Conservation (phyloP, 768 basidiomycete genomes). For the Auriculariales sp. region DNA sequence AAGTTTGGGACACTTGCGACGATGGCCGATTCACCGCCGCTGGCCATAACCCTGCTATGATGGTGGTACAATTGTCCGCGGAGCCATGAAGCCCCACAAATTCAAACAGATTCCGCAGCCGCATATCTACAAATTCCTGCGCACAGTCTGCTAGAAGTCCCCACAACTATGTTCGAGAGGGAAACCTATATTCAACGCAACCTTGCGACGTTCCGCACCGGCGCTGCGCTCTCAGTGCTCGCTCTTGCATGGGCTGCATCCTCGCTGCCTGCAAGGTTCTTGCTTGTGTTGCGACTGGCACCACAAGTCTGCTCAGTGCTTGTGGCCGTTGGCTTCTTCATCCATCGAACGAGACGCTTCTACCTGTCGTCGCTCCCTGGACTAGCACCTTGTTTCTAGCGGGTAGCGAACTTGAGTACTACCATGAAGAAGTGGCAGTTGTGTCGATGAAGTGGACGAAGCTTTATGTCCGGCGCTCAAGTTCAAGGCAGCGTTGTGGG, state of each 20-base stretch:
- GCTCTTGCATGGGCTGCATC: neutral
- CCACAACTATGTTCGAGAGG: neutral
- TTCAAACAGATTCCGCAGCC: no score
- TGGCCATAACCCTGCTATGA: no score
- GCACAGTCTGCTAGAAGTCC: no score
- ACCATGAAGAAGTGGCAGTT: neutral
- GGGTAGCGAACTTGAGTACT: neutral
- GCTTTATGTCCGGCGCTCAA: conserved; percentile 9
- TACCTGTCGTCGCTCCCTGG: neutral
- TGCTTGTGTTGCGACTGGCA: neutral
- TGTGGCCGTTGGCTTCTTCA: neutral
- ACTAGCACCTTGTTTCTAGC: neutral
- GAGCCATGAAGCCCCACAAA: no score
- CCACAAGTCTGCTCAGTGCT: neutral
- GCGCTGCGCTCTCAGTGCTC: neutral
- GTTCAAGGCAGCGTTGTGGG: conserved; percentile 10
- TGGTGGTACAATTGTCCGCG: no score
- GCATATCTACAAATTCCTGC: no score
- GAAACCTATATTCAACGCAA: neutral
- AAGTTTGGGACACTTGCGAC: no score
- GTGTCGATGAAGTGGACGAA: neutral
- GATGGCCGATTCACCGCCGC: no score
- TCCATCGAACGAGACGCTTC: neutral
- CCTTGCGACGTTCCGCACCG: neutral
- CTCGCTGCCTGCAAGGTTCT: neutral